A percentile compares a stretch with the other conserved stretches of the same genome.
These are phyloP conservation scores for Candida sanyaensis DNA, from an alignment of 1,139 yeast species.

Conservation along the genomic window DNA sequence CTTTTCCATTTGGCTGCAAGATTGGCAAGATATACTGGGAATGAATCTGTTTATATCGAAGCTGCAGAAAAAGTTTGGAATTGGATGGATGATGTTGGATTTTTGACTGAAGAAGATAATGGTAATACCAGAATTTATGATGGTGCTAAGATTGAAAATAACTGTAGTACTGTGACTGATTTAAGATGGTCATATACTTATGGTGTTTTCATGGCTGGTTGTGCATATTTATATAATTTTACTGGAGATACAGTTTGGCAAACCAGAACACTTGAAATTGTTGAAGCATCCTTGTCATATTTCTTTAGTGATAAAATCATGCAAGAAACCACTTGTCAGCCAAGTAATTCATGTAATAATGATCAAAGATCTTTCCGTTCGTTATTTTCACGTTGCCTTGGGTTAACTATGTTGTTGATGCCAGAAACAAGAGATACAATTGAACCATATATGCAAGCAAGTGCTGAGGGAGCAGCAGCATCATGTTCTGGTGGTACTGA, in stretches of 20 bases:
- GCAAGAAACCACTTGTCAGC: conserved; percentile 68
- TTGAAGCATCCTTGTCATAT: conserved; percentile 47
- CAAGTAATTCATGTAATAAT: conserved; percentile 55
- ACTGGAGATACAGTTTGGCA: conserved; percentile 64
- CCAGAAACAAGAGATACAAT: conserved; percentile 50
- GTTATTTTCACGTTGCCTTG: conserved; percentile 66
- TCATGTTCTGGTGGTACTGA: conserved; percentile 75
- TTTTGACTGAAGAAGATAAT: conserved; percentile 39
- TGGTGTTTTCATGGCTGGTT: conserved; percentile 72
- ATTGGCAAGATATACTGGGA: conserved; percentile 69
- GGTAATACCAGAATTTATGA: conserved; percentile 57
- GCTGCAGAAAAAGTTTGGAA: conserved; percentile 70
- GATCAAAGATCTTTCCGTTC: conserved; percentile 84
- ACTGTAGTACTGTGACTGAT: conserved; percentile 56
- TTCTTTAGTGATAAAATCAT: conserved; percentile 52
- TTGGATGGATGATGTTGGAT: conserved; percentile 61
- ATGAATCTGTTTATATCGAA: conserved; percentile 52
- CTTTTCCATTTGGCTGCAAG: conserved; percentile 78
- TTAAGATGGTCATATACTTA: conserved; percentile 79
- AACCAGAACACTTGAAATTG: conserved; percentile 49
- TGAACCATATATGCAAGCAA: conserved; percentile 42
- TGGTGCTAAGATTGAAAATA: conserved; percentile 62
- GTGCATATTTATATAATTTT: conserved; percentile 68
- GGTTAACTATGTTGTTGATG: conserved; percentile 57
- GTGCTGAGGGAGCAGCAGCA: conserved; percentile 68